Evolutionary conservation across 1,284 basidiomycete genomes (phyloP).

Genomic region (Leccinum insigne): DNA sequence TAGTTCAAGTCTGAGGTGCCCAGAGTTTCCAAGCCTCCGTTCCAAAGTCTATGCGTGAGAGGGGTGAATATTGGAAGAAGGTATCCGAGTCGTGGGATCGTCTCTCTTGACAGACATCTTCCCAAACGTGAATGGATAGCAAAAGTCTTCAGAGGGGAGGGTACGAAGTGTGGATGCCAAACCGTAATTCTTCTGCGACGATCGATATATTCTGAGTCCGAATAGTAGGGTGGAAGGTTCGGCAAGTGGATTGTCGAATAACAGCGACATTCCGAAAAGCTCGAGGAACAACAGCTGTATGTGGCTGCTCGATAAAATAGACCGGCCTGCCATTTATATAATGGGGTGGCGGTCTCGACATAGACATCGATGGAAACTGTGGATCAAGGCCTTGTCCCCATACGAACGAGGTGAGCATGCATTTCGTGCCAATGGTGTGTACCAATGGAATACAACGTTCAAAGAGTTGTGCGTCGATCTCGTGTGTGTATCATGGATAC

Average conservation of each 20-base stretch:
- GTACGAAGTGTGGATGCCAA: not conserved
- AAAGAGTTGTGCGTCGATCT: not conserved
- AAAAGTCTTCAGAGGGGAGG: too few relatives aligned
- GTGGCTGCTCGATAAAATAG: not conserved
- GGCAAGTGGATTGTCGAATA: not conserved
- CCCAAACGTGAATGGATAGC: not conserved
- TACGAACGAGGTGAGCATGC: not conserved
- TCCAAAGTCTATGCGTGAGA: too few relatives aligned
- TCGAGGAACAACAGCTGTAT: not conserved
- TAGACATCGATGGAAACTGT: too few relatives aligned
- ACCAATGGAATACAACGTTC: not conserved
- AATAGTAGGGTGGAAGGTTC: not conserved
- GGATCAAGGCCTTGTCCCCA: not conserved
- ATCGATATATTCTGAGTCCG: not conserved
- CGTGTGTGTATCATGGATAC: not conserved
- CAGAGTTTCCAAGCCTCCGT: not conserved
- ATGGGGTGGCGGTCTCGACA: not conserved
- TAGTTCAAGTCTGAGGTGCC: not conserved
- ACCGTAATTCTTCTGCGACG: not conserved
- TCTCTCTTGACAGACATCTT: not conserved
- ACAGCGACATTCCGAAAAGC: not conserved
- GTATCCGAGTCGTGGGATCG: not conserved
- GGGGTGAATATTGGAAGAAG: not conserved
- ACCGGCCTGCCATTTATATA: not conserved
- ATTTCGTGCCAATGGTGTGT: not conserved